Base-by-base conservation (phyloP, 208 protist species). In the Leishmania aethiopica region DNA sequence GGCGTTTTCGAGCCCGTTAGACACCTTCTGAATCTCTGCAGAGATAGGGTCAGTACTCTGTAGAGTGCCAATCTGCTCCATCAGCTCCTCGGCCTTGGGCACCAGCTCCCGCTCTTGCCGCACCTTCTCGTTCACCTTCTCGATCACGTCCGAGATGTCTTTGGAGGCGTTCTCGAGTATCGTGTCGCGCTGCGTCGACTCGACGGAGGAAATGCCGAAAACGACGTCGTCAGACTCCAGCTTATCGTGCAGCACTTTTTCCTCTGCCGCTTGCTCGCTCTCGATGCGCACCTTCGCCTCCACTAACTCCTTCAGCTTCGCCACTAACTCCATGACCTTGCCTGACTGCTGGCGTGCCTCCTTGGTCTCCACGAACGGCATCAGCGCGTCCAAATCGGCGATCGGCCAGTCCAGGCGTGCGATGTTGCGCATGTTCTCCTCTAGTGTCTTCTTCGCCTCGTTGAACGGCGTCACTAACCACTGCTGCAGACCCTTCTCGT, bases 281-380 rank as follows among this genome's bases (percentile, higher is more conserved):
- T 93, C 88, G 25, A 90, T 70, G 17, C 42, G 60, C 19, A 85
- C 78, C 73, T 90, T 91, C 32, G 80, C 62, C 69, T 85, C 82
- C 76, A 91, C 83, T 13, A 97, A 59, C 57, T 85, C 82, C 81
- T 94, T 90, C 74, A 97, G 84, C 47, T 84, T 70, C 76, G 82
- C 81, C 57, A 94, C 86, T 1, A 91, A 78, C 47, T 83, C 75
- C 83, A 90, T 79, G 40, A 96, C 89, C 79, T 91, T 92, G 75
- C 67, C 64, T 42, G 87, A 89, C 86, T 93, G 89, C 79, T 94
- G 79, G 32, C 86, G 84, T 17, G 89, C 87, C 76, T 93, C 93
- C 77, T 92, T 91, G 25, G 89, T 92, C 49, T 93, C 86, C 42
- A 89, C 83, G 85, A 93, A 96, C 1, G 95, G 95, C 92, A 97